These are phyloP conservation scores for Hypoxylon rickii DNA, from an alignment of 495 filamentous ascomycete genomes.

Conservation along the genomic window DNA sequence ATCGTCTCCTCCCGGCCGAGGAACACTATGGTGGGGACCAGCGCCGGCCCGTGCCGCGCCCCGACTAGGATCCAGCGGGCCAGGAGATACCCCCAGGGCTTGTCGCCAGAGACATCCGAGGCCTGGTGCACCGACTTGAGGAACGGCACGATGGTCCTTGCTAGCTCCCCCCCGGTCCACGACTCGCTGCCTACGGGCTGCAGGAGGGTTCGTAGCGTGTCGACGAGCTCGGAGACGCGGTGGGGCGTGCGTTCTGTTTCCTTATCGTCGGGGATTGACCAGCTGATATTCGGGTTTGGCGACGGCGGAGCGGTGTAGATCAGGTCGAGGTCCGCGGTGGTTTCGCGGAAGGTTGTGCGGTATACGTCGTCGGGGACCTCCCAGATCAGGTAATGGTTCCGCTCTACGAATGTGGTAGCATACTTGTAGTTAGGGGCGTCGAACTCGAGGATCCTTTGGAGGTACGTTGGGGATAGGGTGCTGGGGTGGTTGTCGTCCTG, in stretches of 20 bases:
- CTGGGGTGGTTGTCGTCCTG: slow-evolving; percentile 6
- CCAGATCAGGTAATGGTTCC: slow-evolving; percentile 69
- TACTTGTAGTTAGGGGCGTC: slow-evolving; percentile 67
- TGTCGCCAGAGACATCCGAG: slow-evolving; percentile 27
- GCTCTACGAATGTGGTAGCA: slow-evolving; percentile 59
- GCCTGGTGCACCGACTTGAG: slow-evolving; percentile 3
- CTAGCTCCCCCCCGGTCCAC: slow-evolving; percentile 22
- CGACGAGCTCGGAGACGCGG: slow-evolving; percentile 43
- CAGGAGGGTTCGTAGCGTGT: slow-evolving; percentile 25
- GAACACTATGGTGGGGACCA: slow-evolving; percentile 62
- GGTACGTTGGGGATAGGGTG: slow-evolving; percentile 36
- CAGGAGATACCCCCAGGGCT: slow-evolving; percentile 55
- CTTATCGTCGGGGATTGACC: not conserved
- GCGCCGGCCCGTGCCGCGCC: slow-evolving; percentile 60
- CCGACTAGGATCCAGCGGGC: slow-evolving; percentile 70
- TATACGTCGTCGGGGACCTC: slow-evolving; percentile 36
- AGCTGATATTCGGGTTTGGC: slow-evolving; percentile 4
- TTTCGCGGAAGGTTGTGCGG: not conserved
- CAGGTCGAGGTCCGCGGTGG: not conserved
- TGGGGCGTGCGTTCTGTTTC: slow-evolving; percentile 19
- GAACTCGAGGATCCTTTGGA: slow-evolving; percentile 59
- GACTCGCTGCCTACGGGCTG: slow-evolving; percentile 16
- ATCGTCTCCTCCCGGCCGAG: slow-evolving; percentile 66
- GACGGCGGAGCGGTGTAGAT: slow-evolving; percentile 17
- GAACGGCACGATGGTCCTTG: slow-evolving; percentile 5